These are phyloP conservation scores for Mycena leptocephala DNA, from an alignment of 768 basidiomycete genomes.

Conservation along the genomic window DNA sequence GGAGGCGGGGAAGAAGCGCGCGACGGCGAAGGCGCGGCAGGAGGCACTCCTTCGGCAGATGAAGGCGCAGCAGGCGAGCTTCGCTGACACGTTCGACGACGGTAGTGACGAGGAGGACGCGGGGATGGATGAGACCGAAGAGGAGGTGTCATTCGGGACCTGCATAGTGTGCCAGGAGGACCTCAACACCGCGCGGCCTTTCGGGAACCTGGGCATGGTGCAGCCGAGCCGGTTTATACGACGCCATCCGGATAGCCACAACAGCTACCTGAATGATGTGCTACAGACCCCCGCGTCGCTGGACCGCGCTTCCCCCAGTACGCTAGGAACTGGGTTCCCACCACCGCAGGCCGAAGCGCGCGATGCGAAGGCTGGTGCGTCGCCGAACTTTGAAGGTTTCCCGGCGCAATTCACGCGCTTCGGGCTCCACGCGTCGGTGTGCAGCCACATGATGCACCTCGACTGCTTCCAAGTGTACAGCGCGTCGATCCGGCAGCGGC, in stretches of 20 bases:
- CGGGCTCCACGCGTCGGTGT: conserved; percentile 90
- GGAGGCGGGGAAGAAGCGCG: conserved; percentile 84
- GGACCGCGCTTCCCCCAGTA: conserved; percentile 63
- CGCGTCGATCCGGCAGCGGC: conserved; percentile 88
- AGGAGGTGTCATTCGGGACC: conserved; percentile 81
- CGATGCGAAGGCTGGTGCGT: conserved; percentile 59
- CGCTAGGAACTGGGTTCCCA: conserved; percentile 58
- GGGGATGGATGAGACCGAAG: conserved; percentile 66
- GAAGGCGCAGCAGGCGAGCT: conserved; percentile 92
- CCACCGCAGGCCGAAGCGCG: conserved; percentile 66
- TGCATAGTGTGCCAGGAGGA: conserved; percentile 99
- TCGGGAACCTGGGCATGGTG: conserved; percentile 89
- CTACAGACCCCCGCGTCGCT: conserved; percentile 75
- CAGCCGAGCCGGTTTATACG: conserved; percentile 92
- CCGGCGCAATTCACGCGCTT: conserved; percentile 83
- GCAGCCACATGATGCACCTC: conserved; percentile 98
- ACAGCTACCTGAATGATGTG: conserved; percentile 80
- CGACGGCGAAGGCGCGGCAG: conserved; percentile 88
- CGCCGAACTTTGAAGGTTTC: conserved; percentile 82
- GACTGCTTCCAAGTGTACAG: conserved; percentile 95
- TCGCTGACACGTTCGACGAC: conserved; percentile 83
- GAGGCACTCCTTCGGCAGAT: conserved; percentile 97
- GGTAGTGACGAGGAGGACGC: conserved; percentile 82
- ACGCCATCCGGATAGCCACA: conserved; percentile 79
- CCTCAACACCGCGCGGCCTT: conserved; percentile 78